Base-by-base conservation (phyloP, 2,329 filamentous ascomycete genomes). In the Nannizzia gypsea region DNA sequence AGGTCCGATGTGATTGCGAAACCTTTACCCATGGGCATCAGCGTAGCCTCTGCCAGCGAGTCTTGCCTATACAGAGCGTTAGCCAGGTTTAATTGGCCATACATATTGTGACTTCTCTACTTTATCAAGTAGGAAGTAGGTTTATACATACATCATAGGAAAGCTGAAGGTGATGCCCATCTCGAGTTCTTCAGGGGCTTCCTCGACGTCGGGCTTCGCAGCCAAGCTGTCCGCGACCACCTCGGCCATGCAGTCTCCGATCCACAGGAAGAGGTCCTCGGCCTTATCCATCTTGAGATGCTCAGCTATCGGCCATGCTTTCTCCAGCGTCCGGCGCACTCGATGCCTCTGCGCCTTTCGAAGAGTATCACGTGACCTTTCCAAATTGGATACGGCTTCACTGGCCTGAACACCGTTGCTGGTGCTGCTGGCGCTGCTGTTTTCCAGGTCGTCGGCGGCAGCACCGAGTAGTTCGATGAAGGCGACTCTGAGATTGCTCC, bases 251-350 rank as follows among this genome's bases (percentile, higher is more conserved):
- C 86, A 88, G 66, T 81, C 77, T 26, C 88, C 89, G 64, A 93
- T 89, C 88, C 88, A 93, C n/a, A 80, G 74, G 70, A 93, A 93
- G 1, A 92, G 76, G 60, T 85, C 83, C 60, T 89, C 84, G 1
- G 86, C 83, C 63, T 90, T 85, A 65, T 90, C 83, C 70, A 75
- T 80, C 65, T 81, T 81, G 67, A 81, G 62, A 67, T 81, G 79
- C 57, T 81, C 78, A 24, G 74, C 78, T 62, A 81, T 81, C 2
- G 78, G 78, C 79, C 79, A 81, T 62, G 74, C 73, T 64, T 71
- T 77, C 63, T 80, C 79, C 62, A 81, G 67, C 1, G 76, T 79
- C 36, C 76, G 68, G 61, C 69, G 70, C 56, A 76, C 73, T 13
- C 73, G 73, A 60, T 78, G 82, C 70, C 66, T 69, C 65, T 76